Conservation (phyloP, 257 asterid species). For the Handroanthus guayacan region DNA sequence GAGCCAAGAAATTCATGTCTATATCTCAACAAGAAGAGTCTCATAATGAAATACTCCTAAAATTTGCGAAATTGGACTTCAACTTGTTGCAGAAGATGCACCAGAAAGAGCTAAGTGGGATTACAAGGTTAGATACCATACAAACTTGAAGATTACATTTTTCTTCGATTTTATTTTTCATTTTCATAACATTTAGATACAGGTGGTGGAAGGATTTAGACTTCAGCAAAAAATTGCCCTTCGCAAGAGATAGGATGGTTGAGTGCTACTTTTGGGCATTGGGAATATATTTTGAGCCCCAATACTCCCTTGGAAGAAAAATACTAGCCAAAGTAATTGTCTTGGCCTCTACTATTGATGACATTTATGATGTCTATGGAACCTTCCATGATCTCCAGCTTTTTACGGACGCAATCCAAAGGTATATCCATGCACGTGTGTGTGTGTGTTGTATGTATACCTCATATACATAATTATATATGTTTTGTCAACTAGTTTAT, state of each 20-base stretch:
- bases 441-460: not conserved
- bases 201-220: constrained; percentile 54
- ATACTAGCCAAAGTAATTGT: constrained; percentile 33
- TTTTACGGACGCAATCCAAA: constrained; percentile 38
- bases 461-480: not conserved
- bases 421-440: not conserved
- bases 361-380: constrained; percentile 39
- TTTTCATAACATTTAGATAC: not conserved
- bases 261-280: constrained; percentile 46
- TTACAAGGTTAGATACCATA: not conserved
- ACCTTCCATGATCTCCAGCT: constrained; percentile 36
- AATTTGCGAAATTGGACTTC: not conserved
- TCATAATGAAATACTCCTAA: no score
- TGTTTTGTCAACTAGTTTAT: not conserved
- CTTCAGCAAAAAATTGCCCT: constrained; percentile 27
- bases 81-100: no score
- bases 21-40: no score
- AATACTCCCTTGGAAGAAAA: constrained; percentile 28
- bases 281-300: constrained; percentile 41
- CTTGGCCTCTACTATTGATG: constrained; percentile 38
- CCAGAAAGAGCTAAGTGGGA: no score
- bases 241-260: constrained; percentile 45
- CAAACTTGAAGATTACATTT: constrained; percentile 14
- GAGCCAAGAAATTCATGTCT: no score
- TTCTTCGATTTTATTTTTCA: constrained; percentile 5